Evolutionary conservation across 305 asterid species (phyloP), one percentile per base, ranked within the genome.

Genomic region (Coffea humblotiana): DNA sequence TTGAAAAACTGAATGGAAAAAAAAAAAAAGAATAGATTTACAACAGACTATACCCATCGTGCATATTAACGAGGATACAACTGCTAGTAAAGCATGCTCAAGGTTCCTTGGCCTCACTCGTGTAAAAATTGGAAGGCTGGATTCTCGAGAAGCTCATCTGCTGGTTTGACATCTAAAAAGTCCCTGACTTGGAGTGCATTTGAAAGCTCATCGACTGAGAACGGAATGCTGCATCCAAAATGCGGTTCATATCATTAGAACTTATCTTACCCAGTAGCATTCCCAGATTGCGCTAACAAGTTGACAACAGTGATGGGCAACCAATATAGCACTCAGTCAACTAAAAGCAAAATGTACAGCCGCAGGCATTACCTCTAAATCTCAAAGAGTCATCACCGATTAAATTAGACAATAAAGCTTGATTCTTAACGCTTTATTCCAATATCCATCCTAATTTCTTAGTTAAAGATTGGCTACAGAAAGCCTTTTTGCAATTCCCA

Each of bases 111-210:
- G 89, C 91, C 90, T 92, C 88, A 92, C 82, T 89, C 91, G 37
- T 85, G 94, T 89, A 94, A 89, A 87, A 96, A 96, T 80, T 86
- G 97, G 94, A 96, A 96, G 94, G 86, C 88, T 9, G 97, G 93
- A 89, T 93, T 87, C 86, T 91, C 92, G 68, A 91, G 85, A 73
- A 96, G 98, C 77, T 91, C 91, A 1, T 58, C 79, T 3, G 94
- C 98, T 35, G 98, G 96, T 86, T 93, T 87, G 80, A 96, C 98
- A 37, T 92, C 97, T 37, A 88, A 83, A 90, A 94, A 96, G 80
- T 94, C 99, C 91, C 92, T 94, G 71, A 86, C 96, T 82, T 89
- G 86, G 23, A 96, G 88, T n/a, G 98, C 85, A 72, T 81, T 86
- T 8, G 97, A 91, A 56, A 96, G 92, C 40, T 96, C 98, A 58